Conservation (phyloP, 345 rosid species). For the Durio zibethinus region DNA sequence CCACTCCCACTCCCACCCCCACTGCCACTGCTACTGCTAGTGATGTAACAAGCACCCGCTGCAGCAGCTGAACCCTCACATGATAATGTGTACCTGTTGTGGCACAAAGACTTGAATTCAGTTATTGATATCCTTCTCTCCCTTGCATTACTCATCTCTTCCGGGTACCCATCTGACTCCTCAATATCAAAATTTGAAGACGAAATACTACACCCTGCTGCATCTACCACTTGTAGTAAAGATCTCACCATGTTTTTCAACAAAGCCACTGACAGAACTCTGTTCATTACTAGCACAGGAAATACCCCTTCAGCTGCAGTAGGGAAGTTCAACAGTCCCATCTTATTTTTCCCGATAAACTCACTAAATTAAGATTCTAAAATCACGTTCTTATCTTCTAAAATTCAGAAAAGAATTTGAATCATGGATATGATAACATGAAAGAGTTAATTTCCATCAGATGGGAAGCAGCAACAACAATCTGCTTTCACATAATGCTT, state of each 20-base stretch:
- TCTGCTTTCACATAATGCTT: neutral
- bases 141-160: slow-evolving; percentile 11
- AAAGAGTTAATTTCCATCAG: neutral
- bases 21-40: neutral
- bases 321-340: slow-evolving; percentile 79
- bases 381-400: neutral
- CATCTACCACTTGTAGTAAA: slow-evolving; percentile 37
- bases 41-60: neutral
- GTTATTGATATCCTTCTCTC: slow-evolving; percentile 45
- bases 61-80: neutral
- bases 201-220: neutral
- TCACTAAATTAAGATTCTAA: neutral
- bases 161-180: slow-evolving; percentile 18
- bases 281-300: slow-evolving; percentile 64
- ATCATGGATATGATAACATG: neutral
- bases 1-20: neutral
- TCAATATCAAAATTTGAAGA: slow-evolving; percentile 23
- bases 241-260: slow-evolving; percentile 57
- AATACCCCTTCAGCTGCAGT: slow-evolving; percentile 57
- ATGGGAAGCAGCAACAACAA: neutral
- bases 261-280: slow-evolving; percentile 52
- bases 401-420: neutral
- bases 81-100: neutral
- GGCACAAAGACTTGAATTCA: slow-evolving; percentile 47
- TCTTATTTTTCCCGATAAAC: slow-evolving; percentile 8